Evolutionary conservation across 192 early-diverging fungal genomes (phyloP), one percentile per base, ranked within the genome.

Genomic region (Funneliformis geosporum): DNA sequence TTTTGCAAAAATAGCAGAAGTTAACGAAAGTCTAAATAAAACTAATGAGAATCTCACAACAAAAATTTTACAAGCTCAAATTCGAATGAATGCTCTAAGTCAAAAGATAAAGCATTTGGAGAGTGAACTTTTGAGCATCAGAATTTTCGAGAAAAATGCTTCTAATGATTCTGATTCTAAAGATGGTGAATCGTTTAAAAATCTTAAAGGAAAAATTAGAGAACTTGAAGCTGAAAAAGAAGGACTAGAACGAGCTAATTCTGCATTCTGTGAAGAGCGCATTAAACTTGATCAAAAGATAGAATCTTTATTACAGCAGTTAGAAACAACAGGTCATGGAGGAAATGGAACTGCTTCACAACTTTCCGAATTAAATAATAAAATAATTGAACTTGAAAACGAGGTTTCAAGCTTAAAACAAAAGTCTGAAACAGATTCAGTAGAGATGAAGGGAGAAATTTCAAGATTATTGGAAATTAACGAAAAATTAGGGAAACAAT

Each of bases 271-370:
- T 43, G 65, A 78, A 69, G 76, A 78, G 33, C 10, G 47, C 2
- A 64, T 11, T 2, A 78, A 55, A 68, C 76, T 78, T 69, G 76
- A 78, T 40, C 47, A 66, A 38, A 78, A 68, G 21, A 68, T 78
- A 12, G 43, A 78, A 28, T 47, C 76, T 25, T 69, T 78, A 50
- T 25, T 44, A 44, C 28, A 25, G 55, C 65, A 66, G 55, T 28
- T 78, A 18, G 14, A 60, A 28, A 40, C 46, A 55, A 27, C 23
- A 18, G 76, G 62, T n/a, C 2, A 28, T 33, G 76, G 28, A 42
- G 65, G 65, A 46, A 59, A 78, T 42, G 46, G 69, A 60, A 14
- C 46, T 16, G 76, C 65, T 33, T 7, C 21, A 28, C 40, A 38
- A 69, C 16, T 68, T 38, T 14, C 40, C 18, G 50, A 67, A 55